Conservation (phyloP, 225 moss, liverwort and hornwort genomes). For the Polytrichum commune region DNA sequence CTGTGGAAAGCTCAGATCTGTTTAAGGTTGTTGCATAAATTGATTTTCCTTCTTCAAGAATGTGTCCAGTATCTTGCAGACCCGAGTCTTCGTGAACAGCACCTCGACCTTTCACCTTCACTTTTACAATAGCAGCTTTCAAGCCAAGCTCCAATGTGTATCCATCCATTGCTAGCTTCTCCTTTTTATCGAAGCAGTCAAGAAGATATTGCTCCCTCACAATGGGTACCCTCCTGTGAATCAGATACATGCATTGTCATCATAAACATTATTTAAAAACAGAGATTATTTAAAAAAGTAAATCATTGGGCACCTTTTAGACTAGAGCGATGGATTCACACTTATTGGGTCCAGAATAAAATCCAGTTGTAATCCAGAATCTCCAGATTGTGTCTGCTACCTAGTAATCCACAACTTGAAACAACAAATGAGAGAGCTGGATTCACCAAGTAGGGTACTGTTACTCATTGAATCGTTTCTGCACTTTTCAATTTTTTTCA, state of each 20-base stretch:
- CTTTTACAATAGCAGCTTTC: slow-evolving; percentile 63
- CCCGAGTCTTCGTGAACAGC: slow-evolving; percentile 94
- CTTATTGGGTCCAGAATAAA: no score
- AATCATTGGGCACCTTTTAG: no score
- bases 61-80: slow-evolving; percentile 84
- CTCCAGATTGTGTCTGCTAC: no score
- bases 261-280: no score
- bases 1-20: slow-evolving; percentile 78
- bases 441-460: no score
- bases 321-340: no score
- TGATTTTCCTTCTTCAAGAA: slow-evolving; percentile 74
- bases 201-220: slow-evolving; percentile 82
- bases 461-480: no score
- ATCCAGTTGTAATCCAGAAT: no score
- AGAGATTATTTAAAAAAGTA: no score
- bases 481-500: no score
- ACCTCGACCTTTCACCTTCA: slow-evolving; percentile 96
- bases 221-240: slow-evolving; percentile 55
- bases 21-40: slow-evolving; percentile 92
- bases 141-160: slow-evolving; percentile 64
- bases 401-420: no score
- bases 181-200: slow-evolving; percentile 69
- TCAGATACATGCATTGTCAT: background rate
- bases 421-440: no score
- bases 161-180: slow-evolving; percentile 54